Percentiles rank a stretch among this genome's conserved stretches.
phyloP scores from a whole-genome alignment of 179 eudicot genomes.

The Carnegiea gigantea region DNA sequence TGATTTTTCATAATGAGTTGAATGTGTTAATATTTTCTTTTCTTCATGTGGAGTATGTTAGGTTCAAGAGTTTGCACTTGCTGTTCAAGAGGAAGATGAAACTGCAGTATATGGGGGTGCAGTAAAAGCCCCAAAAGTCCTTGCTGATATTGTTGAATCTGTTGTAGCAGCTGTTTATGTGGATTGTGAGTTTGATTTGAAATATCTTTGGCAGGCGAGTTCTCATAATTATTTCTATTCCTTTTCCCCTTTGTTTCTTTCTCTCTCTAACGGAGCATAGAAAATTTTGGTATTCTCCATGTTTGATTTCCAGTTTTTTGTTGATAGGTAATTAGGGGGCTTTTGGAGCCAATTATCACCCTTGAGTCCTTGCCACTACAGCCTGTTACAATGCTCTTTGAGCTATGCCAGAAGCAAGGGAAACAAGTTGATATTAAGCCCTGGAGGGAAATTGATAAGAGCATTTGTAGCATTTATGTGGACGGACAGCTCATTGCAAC shows the following conservation, averaged over 20 bases:
- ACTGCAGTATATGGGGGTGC: conserved; percentile 68
- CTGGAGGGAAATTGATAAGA: conserved; percentile 41
- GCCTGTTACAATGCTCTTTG: conserved; percentile 72
- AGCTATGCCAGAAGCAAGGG: conserved; percentile 74
- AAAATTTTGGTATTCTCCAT: background rate
- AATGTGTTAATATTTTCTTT: background rate
- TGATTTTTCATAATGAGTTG: background rate
- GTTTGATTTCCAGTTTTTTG: background rate
- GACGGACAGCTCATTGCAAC: conserved; percentile 55
- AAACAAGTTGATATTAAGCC: conserved; percentile 50
- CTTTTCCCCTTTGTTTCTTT: background rate
- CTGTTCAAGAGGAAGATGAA: conserved; percentile 61
- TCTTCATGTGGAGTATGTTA: conserved; percentile 14
- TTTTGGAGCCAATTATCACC: conserved; percentile 73
- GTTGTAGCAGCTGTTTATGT: conserved; percentile 77
- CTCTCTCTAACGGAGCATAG: background rate
- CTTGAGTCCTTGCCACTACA: conserved; percentile 59
- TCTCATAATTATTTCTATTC: background rate
- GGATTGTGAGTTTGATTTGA: conserved; percentile 57
- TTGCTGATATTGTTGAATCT: conserved; percentile 90
- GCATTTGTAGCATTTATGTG: conserved; percentile 55
- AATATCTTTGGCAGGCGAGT: conserved; percentile 61
- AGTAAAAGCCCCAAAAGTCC: conserved; percentile 80
- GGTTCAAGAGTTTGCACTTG: conserved; percentile 69
- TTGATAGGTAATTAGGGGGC: conserved; percentile 45